Conservation (phyloP, 495 filamentous ascomycete species). For the Neurospora cerealis region DNA sequence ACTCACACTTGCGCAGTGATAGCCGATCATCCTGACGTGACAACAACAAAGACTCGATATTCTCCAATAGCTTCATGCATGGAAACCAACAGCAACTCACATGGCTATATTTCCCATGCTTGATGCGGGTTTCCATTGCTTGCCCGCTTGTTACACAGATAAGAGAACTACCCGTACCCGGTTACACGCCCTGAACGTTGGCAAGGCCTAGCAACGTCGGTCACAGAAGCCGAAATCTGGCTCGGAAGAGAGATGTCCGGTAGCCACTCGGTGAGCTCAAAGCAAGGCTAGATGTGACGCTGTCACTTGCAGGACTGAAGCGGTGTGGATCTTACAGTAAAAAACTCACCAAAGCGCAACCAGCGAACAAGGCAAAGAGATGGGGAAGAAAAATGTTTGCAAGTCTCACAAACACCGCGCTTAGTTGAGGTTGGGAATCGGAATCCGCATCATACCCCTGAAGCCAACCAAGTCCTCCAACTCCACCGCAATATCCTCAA, state of each 20-base stretch:
- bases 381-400: background rate
- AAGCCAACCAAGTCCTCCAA: slow-evolving; percentile 22
- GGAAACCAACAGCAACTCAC: background rate
- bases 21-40: background rate
- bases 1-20: background rate
- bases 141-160: background rate
- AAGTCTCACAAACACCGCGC: background rate
- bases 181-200: background rate
- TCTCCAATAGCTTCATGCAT: background rate
- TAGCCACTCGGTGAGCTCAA: background rate
- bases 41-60: background rate
- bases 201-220: background rate
- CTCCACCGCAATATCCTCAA: slow-evolving; percentile 19
- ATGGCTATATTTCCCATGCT: background rate
- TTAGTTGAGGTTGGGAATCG: slow-evolving; percentile 4
- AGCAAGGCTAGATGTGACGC: background rate
- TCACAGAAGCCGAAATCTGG: background rate
- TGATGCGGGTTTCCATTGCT: background rate
- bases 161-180: background rate
- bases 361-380: background rate
- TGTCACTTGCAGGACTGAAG: background rate
- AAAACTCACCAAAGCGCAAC: background rate
- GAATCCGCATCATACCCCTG: slow-evolving; percentile 24
- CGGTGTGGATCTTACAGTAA: background rate
- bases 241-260: background rate